A percentile compares a stretch with the other conserved stretches of the same genome.
These are phyloP conservation scores for Sporothrix curviconia DNA, from an alignment of 2,329 filamentous ascomycete species.

Conservation along the genomic window DNA sequence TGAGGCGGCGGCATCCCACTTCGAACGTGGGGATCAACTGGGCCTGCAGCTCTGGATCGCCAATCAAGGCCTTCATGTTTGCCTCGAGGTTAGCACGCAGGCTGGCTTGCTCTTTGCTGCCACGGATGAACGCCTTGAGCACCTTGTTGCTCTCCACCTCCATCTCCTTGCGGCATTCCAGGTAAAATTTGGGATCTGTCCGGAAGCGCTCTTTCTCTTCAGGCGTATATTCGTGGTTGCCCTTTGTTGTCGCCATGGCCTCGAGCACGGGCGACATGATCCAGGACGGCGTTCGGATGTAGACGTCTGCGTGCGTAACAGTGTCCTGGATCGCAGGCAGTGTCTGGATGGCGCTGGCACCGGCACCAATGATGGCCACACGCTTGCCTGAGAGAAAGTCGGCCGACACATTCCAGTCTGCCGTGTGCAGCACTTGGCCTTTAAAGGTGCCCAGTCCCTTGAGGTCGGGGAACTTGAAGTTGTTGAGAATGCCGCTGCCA, in stretches of 20 bases:
- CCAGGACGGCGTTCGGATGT: conserved; percentile 25
- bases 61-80: conserved; percentile 23
- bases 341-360: conserved; percentile 1
- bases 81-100: not conserved
- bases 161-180: conserved; percentile 1
- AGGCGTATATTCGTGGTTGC: not conserved
- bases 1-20: conserved; percentile 36
- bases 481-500: conserved; percentile 39
- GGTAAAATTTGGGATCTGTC: not conserved
- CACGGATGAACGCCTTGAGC: not conserved
- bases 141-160: conserved; percentile 3
- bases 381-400: conserved; percentile 1
- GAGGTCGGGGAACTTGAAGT: conserved; percentile 37
- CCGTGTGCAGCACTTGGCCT: conserved; percentile 13
- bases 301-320: conserved; percentile 28
- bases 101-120: not conserved
- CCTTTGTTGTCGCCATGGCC: not conserved
- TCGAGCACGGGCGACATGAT: conserved; percentile 14
- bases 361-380: conserved; percentile 6
- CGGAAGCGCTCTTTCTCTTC: not conserved
- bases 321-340: conserved; percentile 30
- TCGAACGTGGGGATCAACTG: conserved; percentile 38
- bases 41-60: conserved; percentile 36
- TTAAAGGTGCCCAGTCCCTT: conserved; percentile 12
- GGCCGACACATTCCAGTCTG: conserved; percentile 21